Evolutionary conservation across 2,329 filamentous ascomycete genomes (phyloP).

Genomic region (Cercospora beticola): DNA sequence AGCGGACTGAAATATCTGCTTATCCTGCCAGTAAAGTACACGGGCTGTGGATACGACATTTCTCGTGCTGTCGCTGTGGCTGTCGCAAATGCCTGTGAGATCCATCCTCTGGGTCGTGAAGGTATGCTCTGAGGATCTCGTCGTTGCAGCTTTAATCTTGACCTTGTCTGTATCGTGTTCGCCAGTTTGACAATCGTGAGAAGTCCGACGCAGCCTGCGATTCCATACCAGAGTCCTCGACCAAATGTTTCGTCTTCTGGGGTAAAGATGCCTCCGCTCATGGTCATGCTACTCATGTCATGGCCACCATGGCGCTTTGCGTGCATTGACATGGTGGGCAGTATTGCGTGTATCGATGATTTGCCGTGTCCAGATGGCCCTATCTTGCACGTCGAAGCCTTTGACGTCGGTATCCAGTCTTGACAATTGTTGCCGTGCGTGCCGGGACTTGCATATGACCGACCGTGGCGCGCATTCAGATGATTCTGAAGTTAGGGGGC

Average conservation of each 20-base stretch:
- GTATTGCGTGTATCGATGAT: neutral
- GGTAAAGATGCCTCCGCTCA: slow-evolving; percentile 33
- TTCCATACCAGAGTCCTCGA: slow-evolving; percentile 34
- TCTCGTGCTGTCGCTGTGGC: slow-evolving; percentile 31
- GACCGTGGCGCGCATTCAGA: neutral
- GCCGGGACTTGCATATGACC: neutral
- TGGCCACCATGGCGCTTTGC: slow-evolving; percentile 22
- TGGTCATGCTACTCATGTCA: slow-evolving; percentile 33
- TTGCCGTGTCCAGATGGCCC: neutral
- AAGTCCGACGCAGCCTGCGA: slow-evolving; percentile 30
- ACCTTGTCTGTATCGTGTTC: slow-evolving; percentile 20
- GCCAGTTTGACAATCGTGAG: slow-evolving; percentile 24
- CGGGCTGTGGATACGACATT: slow-evolving; percentile 33
- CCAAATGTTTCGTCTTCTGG: slow-evolving; percentile 29
- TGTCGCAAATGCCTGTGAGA: slow-evolving; percentile 33
- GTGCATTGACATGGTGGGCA: slow-evolving; percentile 19
- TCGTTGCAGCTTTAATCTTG: slow-evolving; percentile 16
- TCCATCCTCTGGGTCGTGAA: slow-evolving; percentile 27
- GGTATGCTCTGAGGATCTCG: slow-evolving; percentile 21
- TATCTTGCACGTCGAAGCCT: neutral
- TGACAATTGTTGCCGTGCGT: neutral
- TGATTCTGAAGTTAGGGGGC: neutral
- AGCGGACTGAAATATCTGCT: slow-evolving; percentile 37
- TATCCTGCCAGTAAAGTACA: slow-evolving; percentile 34
- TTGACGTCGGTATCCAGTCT: neutral